phyloP scores from a whole-genome alignment of 2,329 filamentous ascomycete genomes.

The Passalora sequoiae region DNA sequence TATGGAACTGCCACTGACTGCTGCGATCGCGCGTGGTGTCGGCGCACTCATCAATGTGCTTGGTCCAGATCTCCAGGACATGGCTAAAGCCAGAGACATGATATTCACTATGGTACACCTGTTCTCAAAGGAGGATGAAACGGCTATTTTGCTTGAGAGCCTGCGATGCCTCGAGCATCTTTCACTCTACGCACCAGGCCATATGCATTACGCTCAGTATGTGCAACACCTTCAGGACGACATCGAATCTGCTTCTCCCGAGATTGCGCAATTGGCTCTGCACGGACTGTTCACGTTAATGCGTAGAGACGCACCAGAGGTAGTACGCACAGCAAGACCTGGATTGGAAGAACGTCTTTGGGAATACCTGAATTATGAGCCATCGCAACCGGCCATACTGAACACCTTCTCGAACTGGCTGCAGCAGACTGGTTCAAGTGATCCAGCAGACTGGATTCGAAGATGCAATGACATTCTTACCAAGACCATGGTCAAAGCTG shows the following conservation, averaged over 20 bases:
- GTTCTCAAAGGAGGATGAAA: constrained; percentile 65
- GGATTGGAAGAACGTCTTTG: constrained; percentile 88
- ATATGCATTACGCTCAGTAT: constrained; percentile 79
- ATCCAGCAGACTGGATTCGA: constrained; percentile 81
- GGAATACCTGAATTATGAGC: constrained; percentile 75
- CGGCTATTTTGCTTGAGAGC: constrained; percentile 67
- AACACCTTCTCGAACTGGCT: constrained; percentile 92
- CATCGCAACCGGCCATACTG: constrained; percentile 71
- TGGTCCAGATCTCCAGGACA: constrained; percentile 89
- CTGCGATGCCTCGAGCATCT: constrained; percentile 84
- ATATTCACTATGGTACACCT: constrained; percentile 81
- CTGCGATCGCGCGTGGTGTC: constrained; percentile 79
- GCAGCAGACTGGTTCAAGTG: constrained; percentile 74
- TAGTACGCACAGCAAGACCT: constrained; percentile 67
- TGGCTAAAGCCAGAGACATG: constrained; percentile 83
- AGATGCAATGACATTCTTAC: constrained; percentile 84
- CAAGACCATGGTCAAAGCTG: constrained; percentile 68
- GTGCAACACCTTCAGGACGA: constrained; percentile 76
- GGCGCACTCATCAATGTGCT: constrained; percentile 96
- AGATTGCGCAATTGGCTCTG: constrained; percentile 75
- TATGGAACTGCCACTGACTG: constrained; percentile 73
- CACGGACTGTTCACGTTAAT: constrained; percentile 91
- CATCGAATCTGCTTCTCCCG: constrained; percentile 62
- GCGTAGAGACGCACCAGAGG: constrained; percentile 82
- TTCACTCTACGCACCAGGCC: constrained; percentile 81